These are phyloP conservation scores for Daedaleopsis nitida DNA, from an alignment of 768 basidiomycete species.

Conservation along the genomic window DNA sequence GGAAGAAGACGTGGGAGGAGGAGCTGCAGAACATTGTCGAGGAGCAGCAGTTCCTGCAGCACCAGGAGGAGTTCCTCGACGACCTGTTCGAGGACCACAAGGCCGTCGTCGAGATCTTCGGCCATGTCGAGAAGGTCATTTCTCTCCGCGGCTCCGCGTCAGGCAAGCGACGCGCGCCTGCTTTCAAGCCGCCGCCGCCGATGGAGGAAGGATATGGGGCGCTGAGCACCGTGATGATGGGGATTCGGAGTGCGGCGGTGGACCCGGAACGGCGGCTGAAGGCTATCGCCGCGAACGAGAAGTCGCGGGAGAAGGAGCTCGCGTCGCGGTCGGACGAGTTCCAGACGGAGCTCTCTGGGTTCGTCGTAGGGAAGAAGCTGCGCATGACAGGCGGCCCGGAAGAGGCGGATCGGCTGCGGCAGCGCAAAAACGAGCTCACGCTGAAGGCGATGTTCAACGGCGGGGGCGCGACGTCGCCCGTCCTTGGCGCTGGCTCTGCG, in stretches of 20 bases:
- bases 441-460: conserved; percentile 86
- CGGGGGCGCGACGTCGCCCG: conserved; percentile 9
- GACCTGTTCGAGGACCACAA: conserved; percentile 93
- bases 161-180: conserved; percentile 33
- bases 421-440: conserved; percentile 80
- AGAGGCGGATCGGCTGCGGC: conserved; percentile 85
- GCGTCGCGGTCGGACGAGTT: conserved; percentile 79
- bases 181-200: conserved; percentile 62
- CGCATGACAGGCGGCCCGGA: conserved; percentile 96
- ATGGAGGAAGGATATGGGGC: conserved; percentile 70
- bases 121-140: conserved; percentile 90
- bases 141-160: conserved; percentile 55
- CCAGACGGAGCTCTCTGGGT: conserved; percentile 79
- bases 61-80: conserved; percentile 88
- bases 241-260: conserved; percentile 80
- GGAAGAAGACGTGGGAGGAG: conserved; percentile 99
- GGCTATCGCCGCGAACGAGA: conserved; percentile 90
- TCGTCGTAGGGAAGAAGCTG: conserved; percentile 85
- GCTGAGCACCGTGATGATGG: conserved; percentile 81
- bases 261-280: conserved; percentile 86
- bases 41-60: conserved; percentile 91
- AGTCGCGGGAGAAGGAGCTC: conserved; percentile 74
- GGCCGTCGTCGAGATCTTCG: conserved; percentile 83
- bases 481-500: conserved; percentile 1
- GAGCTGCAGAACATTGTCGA: conserved; percentile 96